Percentiles rank a stretch among this genome's conserved stretches.
Evolutionary conservation across 208 protist species (phyloP).

Genomic region (Acanthamoeba divionensis): DNA sequence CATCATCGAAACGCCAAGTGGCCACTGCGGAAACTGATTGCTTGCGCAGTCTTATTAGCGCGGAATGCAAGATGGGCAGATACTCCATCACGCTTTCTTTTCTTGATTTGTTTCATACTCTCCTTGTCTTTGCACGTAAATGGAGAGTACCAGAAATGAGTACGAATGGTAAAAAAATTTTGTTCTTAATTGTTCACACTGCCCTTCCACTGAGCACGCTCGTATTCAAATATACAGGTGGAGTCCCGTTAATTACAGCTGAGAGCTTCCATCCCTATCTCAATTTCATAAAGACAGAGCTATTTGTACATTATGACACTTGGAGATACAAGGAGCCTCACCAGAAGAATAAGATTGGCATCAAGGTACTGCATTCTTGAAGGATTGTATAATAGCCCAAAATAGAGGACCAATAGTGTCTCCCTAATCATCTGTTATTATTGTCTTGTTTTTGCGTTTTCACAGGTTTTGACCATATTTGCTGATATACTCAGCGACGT

Average conservation of each 20-base stretch:
- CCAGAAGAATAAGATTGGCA: background rate
- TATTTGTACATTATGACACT: background rate
- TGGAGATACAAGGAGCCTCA: background rate
- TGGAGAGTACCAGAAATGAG: background rate
- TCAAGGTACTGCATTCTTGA: background rate
- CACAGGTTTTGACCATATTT: conserved; percentile 17
- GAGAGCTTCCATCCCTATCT: conserved; percentile 3
- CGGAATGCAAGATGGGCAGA: background rate
- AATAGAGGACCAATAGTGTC: too few species aligned
- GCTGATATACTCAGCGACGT: background rate
- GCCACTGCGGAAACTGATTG: background rate
- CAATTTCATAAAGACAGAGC: background rate
- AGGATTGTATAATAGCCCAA: too few species aligned
- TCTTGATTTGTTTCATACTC: background rate
- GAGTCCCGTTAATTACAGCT: too few species aligned
- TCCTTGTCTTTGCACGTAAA: background rate
- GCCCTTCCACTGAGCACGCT: background rate
- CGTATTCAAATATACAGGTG: too few species aligned
- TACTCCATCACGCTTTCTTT: conserved; percentile 21
- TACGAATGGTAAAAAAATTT: too few species aligned
- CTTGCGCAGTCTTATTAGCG: background rate
- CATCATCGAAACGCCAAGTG: too few species aligned
- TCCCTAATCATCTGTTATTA: too few species aligned
- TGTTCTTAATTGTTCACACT: background rate
- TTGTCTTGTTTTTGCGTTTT: background rate